These are phyloP conservation scores for Pseudovirgaria hyperparasitica DNA, from an alignment of 2,329 filamentous ascomycete species.

Conservation along the genomic window DNA sequence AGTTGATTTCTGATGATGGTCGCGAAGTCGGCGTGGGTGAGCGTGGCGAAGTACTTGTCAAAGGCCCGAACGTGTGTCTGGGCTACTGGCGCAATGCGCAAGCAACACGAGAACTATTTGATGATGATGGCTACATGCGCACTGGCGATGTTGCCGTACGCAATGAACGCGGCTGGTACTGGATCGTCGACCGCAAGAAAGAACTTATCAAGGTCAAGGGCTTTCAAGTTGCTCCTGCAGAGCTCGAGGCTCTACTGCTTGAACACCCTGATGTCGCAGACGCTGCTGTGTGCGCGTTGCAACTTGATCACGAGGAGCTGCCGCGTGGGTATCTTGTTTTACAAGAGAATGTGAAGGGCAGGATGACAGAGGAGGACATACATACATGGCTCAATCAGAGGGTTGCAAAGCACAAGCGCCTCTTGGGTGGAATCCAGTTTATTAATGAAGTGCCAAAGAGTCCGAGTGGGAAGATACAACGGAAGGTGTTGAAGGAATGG, in stretches of 20 bases:
- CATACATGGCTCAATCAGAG: conserved; percentile 28
- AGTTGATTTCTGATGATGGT: conserved; percentile 27
- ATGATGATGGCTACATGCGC: conserved; percentile 22
- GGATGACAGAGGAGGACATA: conserved; percentile 14
- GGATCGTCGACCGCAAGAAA: conserved; percentile 22
- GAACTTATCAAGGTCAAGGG: conserved; percentile 49
- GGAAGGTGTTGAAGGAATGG: conserved; percentile 45
- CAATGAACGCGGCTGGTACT: conserved; percentile 19
- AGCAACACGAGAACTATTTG: conserved; percentile 22
- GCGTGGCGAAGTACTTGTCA: conserved; percentile 24
- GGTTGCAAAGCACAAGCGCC: conserved; percentile 40
- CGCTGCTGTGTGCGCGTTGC: conserved; percentile 46
- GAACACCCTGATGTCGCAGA: conserved; percentile 45
- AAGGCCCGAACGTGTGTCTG: conserved; percentile 26
- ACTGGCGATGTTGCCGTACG: conserved; percentile 18
- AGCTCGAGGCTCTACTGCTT: conserved; percentile 42
- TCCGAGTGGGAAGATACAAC: conserved; percentile 45
- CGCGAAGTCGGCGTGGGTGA: conserved; percentile 22
- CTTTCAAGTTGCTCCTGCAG: conserved; percentile 46
- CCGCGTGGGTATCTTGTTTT: conserved; percentile 41
- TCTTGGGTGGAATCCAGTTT: conserved; percentile 40
- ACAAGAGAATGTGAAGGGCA: conserved; percentile 32
- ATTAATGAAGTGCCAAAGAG: conserved; percentile 45
- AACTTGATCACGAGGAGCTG: conserved; percentile 27
- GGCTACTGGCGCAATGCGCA: conserved; percentile 27